Evolutionary conservation across 768 basidiomycete genomes (phyloP).

Genomic region (Kwoniella pini): DNA sequence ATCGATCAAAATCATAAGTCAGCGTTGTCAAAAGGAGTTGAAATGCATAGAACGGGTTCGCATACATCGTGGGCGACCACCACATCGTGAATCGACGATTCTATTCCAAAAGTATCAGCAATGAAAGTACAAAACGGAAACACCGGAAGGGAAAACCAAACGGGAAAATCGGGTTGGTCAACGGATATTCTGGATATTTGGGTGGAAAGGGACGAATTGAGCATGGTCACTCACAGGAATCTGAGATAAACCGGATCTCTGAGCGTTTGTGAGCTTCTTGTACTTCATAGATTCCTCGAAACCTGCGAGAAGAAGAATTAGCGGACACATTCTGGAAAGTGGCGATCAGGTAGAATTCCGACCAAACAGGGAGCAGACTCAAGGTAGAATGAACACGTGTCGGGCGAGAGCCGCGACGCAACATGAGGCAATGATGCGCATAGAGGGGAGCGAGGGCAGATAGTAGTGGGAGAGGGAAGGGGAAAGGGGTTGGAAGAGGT

Average conservation of each 20-base stretch:
- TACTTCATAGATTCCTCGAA: slow-evolving; percentile 68
- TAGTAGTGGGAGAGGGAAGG: neutral
- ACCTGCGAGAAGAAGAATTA: slow-evolving; percentile 55
- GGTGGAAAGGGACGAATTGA: neutral
- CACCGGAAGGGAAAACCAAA: neutral
- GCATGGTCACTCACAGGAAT: slow-evolving; percentile 62
- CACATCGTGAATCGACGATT: slow-evolving; percentile 99
- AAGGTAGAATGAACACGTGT: neutral
- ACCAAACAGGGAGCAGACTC: neutral
- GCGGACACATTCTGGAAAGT: neutral
- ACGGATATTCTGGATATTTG: too few species aligned
- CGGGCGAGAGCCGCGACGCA: neutral
- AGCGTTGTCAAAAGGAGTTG: neutral
- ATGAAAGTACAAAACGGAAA: neutral
- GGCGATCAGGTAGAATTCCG: neutral
- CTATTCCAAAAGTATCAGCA: neutral
- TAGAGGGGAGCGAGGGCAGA: neutral
- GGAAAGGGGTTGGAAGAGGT: neutral
- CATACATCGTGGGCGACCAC: slow-evolving; percentile 81
- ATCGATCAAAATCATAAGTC: neutral
- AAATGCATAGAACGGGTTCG: neutral
- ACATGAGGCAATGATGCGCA: neutral
- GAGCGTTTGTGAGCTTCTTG: slow-evolving; percentile 81
- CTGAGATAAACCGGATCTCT: slow-evolving; percentile 75
- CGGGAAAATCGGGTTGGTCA: too few species aligned